Conservation (phyloP, 75 land plant genomes). For the Picea sitchensis region DNA sequence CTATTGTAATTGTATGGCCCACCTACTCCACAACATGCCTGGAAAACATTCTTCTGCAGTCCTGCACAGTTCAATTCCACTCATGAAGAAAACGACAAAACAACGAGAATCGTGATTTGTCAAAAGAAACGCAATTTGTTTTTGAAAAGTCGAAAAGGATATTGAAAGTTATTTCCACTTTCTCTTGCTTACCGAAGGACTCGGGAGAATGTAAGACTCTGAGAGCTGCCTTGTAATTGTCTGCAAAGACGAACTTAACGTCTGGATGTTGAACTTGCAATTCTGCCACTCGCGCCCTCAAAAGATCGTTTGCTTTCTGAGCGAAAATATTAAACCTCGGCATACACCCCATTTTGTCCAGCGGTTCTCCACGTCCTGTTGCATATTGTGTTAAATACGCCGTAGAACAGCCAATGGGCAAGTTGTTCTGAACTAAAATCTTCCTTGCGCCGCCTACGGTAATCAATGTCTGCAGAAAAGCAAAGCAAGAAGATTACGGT, state of each 20-base stretch:
- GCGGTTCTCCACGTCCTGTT: not conserved
- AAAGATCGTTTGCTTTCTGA: not conserved
- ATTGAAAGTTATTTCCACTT: not conserved
- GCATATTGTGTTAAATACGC: not conserved
- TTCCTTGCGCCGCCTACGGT: not conserved
- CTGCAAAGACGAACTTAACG: not conserved
- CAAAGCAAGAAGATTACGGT: no score
- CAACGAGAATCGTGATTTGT: no score
- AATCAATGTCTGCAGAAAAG: not conserved
- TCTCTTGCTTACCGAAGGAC: not conserved
- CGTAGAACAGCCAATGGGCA: not conserved
- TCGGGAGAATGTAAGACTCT: not conserved
- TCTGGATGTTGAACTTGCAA: not conserved
- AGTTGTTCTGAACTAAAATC: not conserved
- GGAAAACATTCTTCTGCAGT: not conserved
- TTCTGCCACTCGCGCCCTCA: not conserved
- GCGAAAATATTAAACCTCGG: not conserved
- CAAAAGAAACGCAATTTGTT: no score
- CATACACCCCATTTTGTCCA: not conserved
- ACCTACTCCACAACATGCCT: slow-evolving; percentile 58
- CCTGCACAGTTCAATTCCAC: not conserved
- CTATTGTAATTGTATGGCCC: slow-evolving; percentile 44
- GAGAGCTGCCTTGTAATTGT: not conserved
- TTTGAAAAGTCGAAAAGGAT: no score
- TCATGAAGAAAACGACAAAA: no score